phyloP scores from a whole-genome alignment of 2,329 filamentous ascomycete genomes.

The Kalaharituber pfeilii region DNA sequence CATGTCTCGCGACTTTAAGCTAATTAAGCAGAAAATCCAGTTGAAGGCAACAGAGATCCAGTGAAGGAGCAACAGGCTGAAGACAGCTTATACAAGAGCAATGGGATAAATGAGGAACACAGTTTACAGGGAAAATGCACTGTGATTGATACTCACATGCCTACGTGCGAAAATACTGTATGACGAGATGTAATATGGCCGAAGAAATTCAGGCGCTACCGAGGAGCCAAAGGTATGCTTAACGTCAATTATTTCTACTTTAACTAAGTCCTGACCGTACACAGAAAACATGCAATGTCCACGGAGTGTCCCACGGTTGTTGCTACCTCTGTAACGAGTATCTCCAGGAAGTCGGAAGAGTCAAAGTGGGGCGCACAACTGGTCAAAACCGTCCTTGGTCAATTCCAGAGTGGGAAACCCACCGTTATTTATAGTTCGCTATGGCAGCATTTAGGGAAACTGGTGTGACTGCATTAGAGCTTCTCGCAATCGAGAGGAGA shows the following conservation, averaged over 20 bases:
- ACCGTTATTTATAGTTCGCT: no score
- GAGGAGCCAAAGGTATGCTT: not conserved
- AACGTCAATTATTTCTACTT: not conserved
- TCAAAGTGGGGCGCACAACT: not conserved
- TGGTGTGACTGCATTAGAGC: no score
- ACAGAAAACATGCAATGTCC: not conserved
- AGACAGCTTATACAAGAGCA: no score
- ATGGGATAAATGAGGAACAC: not conserved
- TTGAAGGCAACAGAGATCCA: not conserved
- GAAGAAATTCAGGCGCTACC: not conserved
- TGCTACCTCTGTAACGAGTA: not conserved
- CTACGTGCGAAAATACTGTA: not conserved
- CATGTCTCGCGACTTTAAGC: no score
- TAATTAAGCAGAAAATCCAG: not conserved
- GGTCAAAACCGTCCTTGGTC: not conserved
- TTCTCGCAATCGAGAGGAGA: no score
- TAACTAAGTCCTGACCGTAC: not conserved
- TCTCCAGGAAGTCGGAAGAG: not conserved
- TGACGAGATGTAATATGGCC: not conserved
- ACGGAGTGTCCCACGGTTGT: not conserved
- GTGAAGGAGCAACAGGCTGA: no score
- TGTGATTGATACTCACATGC: not conserved
- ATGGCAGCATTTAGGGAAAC: no score
- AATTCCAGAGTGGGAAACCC: no score
- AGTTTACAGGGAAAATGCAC: not conserved